A percentile compares a stretch with the other conserved stretches of the same genome.
Evolutionary conservation across 768 basidiomycete genomes (phyloP).

Genomic region (Trametes sanguinea): DNA sequence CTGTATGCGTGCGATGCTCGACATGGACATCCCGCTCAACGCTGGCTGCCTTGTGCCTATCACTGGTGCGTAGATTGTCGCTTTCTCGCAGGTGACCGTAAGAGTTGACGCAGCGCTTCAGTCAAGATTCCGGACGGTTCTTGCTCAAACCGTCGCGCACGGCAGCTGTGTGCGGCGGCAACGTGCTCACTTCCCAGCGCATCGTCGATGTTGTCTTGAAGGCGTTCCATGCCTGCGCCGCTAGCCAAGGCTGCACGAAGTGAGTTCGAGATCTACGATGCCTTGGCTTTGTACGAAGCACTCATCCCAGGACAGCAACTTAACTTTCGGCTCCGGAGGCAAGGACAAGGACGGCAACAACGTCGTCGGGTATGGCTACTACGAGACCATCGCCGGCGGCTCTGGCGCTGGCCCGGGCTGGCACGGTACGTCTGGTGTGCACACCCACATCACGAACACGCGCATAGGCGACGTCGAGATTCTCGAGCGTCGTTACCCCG

Average conservation of each 20-base stretch:
- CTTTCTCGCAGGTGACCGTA: not conserved
- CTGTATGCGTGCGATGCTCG: constrained; percentile 85
- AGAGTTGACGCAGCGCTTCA: constrained; percentile 31
- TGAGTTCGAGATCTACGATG: constrained; percentile 39
- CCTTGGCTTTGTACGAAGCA: not conserved
- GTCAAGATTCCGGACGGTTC: constrained; percentile 82
- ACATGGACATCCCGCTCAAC: constrained; percentile 88
- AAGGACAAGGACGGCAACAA: constrained; percentile 78
- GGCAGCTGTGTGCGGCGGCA: constrained; percentile 91
- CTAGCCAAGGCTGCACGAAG: constrained; percentile 95
- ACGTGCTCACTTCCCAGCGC: constrained; percentile 89
- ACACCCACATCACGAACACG: constrained; percentile 92
- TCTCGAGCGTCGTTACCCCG: constrained; percentile 89
- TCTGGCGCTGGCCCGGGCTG: constrained; percentile 87
- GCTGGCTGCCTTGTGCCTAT: constrained; percentile 91
- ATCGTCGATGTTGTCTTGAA: constrained; percentile 93
- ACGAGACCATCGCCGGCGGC: constrained; percentile 91
- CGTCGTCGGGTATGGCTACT: constrained; percentile 83
- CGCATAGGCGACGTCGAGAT: constrained; percentile 94
- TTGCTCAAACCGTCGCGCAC: constrained; percentile 80
- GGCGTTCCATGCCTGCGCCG: constrained; percentile 89
- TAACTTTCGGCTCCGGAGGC: constrained; percentile 90
- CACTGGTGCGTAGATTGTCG: constrained; percentile 50
- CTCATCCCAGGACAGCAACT: constrained; percentile 51
- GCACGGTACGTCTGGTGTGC: constrained; percentile 93